Conservation (phyloP, 345 rosid genomes). For the Moricandia moricandioides region DNA sequence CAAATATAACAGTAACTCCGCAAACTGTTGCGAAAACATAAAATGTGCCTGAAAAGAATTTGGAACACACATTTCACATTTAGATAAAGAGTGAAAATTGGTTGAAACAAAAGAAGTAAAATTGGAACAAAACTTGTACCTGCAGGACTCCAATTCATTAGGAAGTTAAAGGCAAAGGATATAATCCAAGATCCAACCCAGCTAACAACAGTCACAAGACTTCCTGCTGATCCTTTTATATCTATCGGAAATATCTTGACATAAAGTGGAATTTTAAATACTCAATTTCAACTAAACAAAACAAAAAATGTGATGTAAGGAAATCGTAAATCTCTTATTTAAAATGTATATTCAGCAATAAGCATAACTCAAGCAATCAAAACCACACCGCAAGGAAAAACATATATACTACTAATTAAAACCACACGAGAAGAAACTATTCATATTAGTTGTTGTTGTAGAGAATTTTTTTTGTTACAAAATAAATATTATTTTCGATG, state of each 20-base stretch:
- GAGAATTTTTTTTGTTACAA: too few relatives aligned
- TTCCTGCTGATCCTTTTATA: slow-evolving; percentile 82
- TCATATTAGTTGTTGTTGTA: too few relatives aligned
- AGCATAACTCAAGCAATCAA: not conserved
- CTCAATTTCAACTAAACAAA: not conserved
- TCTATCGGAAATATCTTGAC: slow-evolving; percentile 71
- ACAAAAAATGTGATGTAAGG: not conserved
- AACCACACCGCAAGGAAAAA: not conserved
- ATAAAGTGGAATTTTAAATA: not conserved
- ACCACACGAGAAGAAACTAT: not conserved
- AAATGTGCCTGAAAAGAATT: slow-evolving; percentile 52
- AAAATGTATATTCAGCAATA: not conserved
- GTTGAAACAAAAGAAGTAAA: not conserved
- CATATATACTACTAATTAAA: not conserved
- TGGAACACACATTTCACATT: not conserved
- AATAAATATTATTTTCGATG: too few relatives aligned
- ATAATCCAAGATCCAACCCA: slow-evolving; percentile 82
- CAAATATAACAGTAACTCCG: slow-evolving; percentile 56
- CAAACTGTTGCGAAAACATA: slow-evolving; percentile 53
- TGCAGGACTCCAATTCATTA: slow-evolving; percentile 20
- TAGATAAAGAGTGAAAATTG: not conserved
- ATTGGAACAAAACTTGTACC: not conserved
- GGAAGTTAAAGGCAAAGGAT: slow-evolving; percentile 62
- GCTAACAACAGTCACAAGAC: slow-evolving; percentile 71
- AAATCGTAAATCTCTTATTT: not conserved